A percentile compares a stretch with the other conserved stretches of the same genome.
Evolutionary conservation across 768 basidiomycete genomes (phyloP).

Genomic region (Hysterangium stoloniferum): DNA sequence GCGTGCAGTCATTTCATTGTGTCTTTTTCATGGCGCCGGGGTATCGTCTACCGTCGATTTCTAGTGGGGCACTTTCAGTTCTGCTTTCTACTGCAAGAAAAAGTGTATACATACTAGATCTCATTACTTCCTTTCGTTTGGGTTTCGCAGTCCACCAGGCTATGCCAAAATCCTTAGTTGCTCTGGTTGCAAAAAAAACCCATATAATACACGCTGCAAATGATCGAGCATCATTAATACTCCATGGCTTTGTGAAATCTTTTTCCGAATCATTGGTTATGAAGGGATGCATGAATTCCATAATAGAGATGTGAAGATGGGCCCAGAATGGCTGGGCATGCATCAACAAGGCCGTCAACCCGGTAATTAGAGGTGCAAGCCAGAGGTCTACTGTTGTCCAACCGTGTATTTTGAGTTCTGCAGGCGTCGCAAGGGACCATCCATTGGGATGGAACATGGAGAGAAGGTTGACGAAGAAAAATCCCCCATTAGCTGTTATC

Average conservation of each 20-base stretch:
- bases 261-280: slow-evolving; percentile 37
- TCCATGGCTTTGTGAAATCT: slow-evolving; percentile 42
- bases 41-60: slow-evolving; percentile 6
- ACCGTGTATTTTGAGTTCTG: slow-evolving; percentile 73
- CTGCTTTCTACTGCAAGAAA: background rate
- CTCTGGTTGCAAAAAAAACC: slow-evolving; percentile 52
- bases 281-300: slow-evolving; percentile 8
- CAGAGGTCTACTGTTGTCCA: slow-evolving; percentile 85
- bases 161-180: slow-evolving; percentile 53
- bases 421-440: slow-evolving; percentile 62
- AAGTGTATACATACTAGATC: slow-evolving; percentile 11
- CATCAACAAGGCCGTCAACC: slow-evolving; percentile 72
- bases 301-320: slow-evolving; percentile 13
- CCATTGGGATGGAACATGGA: slow-evolving; percentile 69
- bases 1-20: background rate
- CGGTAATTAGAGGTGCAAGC: slow-evolving; percentile 74
- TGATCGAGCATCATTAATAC: slow-evolving; percentile 55
- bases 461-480: slow-evolving; percentile 69
- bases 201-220: slow-evolving; percentile 62
- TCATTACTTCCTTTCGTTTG: slow-evolving; percentile 9
- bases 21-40: background rate
- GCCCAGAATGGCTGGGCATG: slow-evolving; percentile 75
- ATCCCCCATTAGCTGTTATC: slow-evolving; percentile 65
- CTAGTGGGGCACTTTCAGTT: background rate
- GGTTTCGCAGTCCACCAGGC: slow-evolving; percentile 10